Percentiles rank a stretch among this genome's conserved stretches.
phyloP scores from a whole-genome alignment of 148 eudicot species.

The Rheum nobile region DNA sequence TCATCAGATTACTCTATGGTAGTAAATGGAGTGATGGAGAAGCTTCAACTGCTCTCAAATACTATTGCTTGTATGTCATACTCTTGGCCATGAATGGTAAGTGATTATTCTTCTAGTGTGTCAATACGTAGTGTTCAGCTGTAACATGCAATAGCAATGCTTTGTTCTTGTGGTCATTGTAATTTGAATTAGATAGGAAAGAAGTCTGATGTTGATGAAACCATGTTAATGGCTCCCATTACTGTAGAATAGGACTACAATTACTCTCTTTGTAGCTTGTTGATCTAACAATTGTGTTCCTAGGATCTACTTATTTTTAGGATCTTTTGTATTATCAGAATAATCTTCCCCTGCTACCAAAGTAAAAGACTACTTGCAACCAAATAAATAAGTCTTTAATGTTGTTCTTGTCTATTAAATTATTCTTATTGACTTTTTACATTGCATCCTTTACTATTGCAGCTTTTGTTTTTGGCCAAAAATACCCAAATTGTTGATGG shows the following conservation, averaged over 20 bases:
- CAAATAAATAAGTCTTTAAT: neutral
- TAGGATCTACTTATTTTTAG: neutral
- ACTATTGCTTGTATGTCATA: conserved; percentile 73
- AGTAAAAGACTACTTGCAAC: neutral
- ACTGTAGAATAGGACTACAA: neutral
- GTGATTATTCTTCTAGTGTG: conserved; percentile 8
- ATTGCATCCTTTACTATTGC: neutral
- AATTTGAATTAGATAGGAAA: neutral
- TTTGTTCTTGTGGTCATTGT: neutral
- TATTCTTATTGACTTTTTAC: neutral
- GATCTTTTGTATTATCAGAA: neutral
- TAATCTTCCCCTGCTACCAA: neutral
- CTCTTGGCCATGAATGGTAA: conserved; percentile 85
- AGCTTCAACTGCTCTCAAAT: conserved; percentile 80
- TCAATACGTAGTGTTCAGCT: neutral
- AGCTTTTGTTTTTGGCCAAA: neutral
- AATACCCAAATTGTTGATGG: neutral
- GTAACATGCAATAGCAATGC: conserved; percentile 1
- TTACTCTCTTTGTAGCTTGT: neutral
- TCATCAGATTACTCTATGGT: conserved; percentile 83
- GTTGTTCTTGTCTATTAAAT: neutral
- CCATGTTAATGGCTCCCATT: neutral
- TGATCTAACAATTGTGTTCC: neutral
- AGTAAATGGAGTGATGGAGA: conserved; percentile 98
- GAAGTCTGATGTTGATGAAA: neutral